These are phyloP conservation scores for Leccinellum albellum DNA, from an alignment of 768 basidiomycete species.

Conservation along the genomic window DNA sequence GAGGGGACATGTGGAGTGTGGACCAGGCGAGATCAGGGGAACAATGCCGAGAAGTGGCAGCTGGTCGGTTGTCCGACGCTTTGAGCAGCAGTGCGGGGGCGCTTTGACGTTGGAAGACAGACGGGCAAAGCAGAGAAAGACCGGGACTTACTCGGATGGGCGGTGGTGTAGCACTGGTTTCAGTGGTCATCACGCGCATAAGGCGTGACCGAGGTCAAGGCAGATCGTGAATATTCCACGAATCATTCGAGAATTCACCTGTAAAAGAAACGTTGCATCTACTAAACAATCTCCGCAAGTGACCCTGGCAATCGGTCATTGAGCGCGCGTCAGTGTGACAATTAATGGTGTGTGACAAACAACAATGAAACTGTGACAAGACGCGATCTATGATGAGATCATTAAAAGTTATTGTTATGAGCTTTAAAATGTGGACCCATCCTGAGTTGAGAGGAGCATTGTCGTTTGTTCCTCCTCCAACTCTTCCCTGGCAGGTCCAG, in stretches of 20 bases:
- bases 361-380: constrained; percentile 11
- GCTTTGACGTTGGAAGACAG: constrained; percentile 11
- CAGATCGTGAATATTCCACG: neutral
- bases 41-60: constrained; percentile 11
- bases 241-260: constrained; percentile 7
- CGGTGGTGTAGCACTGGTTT: constrained; percentile 13
- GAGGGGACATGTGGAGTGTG: constrained; percentile 18
- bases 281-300: constrained; percentile 18
- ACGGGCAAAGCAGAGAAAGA: neutral
- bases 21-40: constrained; percentile 12
- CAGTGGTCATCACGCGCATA: constrained; percentile 15
- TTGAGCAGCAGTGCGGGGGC: constrained; percentile 1
- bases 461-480: neutral
- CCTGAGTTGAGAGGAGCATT: neutral
- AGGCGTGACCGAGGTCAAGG: constrained; percentile 9
- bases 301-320: neutral
- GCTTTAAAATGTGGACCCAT: neutral
- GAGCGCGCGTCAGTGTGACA: constrained; percentile 1
- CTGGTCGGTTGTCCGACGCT: neutral
- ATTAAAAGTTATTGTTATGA: neutral
- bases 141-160: neutral
- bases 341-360: neutral
- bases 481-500: constrained; percentile 20
- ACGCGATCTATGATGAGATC: neutral
- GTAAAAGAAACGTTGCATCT: constrained; percentile 8